Evolutionary conservation across 2,329 filamentous ascomycete genomes (phyloP).

Genomic region (Cladophialophora immunda): DNA sequence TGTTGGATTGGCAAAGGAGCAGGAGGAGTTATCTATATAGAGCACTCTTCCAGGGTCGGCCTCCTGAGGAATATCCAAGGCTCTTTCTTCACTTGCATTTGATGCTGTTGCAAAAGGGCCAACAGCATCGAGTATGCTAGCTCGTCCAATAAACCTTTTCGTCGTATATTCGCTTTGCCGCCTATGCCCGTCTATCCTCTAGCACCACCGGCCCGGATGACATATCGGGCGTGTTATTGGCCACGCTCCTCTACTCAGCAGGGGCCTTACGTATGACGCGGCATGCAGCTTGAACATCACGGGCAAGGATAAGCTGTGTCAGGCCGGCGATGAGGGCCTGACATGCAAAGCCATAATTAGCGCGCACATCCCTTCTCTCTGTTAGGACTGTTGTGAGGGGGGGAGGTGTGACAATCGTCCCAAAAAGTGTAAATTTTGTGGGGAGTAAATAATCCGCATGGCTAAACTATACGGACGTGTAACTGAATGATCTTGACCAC

Average conservation of each 20-base stretch:
- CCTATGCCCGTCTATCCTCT: background rate
- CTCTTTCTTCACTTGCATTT: background rate
- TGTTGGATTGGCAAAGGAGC: background rate
- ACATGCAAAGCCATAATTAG: background rate
- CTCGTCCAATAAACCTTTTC: background rate
- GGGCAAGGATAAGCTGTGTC: background rate
- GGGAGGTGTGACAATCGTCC: background rate
- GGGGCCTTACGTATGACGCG: background rate
- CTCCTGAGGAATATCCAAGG: background rate
- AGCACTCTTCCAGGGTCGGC: background rate
- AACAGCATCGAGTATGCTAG: background rate
- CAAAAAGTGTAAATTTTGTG: background rate
- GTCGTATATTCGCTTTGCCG: background rate
- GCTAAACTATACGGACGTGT: background rate
- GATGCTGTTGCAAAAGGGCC: background rate
- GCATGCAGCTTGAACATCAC: background rate
- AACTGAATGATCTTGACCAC: background rate
- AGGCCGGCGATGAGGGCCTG: background rate
- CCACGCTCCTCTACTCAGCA: background rate
- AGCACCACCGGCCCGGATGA: background rate
- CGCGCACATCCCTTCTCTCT: background rate
- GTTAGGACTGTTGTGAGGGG: background rate
- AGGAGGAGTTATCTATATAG: background rate
- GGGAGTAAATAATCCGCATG: background rate
- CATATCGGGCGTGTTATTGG: background rate